Conservation (phyloP, 2,329 filamentous ascomycete species). For the Talaromyces amestolkiae region DNA sequence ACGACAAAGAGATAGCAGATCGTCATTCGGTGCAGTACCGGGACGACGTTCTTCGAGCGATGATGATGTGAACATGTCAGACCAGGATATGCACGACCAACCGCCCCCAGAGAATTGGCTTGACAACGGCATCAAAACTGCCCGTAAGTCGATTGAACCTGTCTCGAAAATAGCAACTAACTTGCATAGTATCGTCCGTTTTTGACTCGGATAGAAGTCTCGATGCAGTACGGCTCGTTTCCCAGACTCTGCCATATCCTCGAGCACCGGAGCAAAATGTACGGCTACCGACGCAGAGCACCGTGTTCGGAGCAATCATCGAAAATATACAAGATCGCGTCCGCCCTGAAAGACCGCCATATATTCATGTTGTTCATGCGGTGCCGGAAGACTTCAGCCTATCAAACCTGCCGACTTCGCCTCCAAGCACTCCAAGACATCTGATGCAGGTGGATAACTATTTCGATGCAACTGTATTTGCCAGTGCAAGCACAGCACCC, state of each 20-base stretch:
- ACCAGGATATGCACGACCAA: slow-evolving; percentile 21
- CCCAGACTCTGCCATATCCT: slow-evolving; percentile 60
- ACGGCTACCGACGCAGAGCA: slow-evolving; percentile 31
- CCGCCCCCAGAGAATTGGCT: slow-evolving; percentile 36
- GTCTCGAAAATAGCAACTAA: not conserved
- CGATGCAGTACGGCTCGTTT: slow-evolving; percentile 56
- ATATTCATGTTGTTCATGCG: slow-evolving; percentile 64
- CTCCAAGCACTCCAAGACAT: slow-evolving; percentile 56
- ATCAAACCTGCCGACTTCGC: slow-evolving; percentile 61
- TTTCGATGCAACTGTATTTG: slow-evolving; percentile 61
- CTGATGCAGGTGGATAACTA: slow-evolving; percentile 56
- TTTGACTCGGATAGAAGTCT: slow-evolving; percentile 34
- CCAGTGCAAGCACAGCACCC: slow-evolving; percentile 59
- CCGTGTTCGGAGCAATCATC: slow-evolving; percentile 55
- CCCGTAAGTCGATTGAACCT: slow-evolving; percentile 29
- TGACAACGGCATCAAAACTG: slow-evolving; percentile 36
- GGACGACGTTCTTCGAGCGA: slow-evolving; percentile 30
- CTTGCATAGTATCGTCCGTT: slow-evolving; percentile 37
- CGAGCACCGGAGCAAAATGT: slow-evolving; percentile 34
- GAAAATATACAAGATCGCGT: slow-evolving; percentile 55
- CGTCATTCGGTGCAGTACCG: slow-evolving; percentile 32
- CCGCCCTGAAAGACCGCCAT: slow-evolving; percentile 52
- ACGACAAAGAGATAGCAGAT: slow-evolving; percentile 28
- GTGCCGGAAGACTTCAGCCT: slow-evolving; percentile 62
- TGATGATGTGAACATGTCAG: slow-evolving; percentile 29